These are phyloP conservation scores for Parietaria judaica DNA, from an alignment of 306 rosid genomes.

Conservation along the genomic window DNA sequence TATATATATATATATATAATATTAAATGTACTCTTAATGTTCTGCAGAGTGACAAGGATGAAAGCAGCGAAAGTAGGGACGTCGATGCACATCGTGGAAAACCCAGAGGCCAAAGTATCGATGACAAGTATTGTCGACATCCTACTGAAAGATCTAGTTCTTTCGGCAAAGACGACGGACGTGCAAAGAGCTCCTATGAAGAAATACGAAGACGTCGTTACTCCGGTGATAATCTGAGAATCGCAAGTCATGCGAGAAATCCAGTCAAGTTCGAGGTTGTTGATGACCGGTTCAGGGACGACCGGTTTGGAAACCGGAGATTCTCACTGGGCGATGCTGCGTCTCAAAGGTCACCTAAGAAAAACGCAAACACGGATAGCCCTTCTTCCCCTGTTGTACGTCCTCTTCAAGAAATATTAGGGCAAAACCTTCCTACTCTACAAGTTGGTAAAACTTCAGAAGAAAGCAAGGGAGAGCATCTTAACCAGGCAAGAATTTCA, in stretches of 20 bases:
- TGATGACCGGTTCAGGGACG: slow-evolving; percentile 68
- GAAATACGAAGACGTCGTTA: slow-evolving; percentile 67
- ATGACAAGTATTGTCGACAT: slow-evolving; percentile 14
- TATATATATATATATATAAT: no score
- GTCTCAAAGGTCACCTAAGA: slow-evolving; percentile 25
- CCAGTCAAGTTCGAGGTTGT: slow-evolving; percentile 64
- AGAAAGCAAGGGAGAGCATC: slow-evolving; percentile 17
- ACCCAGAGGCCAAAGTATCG: slow-evolving; percentile 22
- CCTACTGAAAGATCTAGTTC: slow-evolving; percentile 34
- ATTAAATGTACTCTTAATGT: neutral
- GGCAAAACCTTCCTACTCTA: slow-evolving; percentile 24
- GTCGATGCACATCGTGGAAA: slow-evolving; percentile 25
- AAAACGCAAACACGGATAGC: slow-evolving; percentile 22
- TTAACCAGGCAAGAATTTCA: slow-evolving; percentile 25
- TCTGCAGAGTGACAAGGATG: slow-evolving; percentile 47
- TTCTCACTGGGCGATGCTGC: slow-evolving; percentile 32
- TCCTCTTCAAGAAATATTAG: slow-evolving; percentile 15
- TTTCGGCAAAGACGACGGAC: slow-evolving; percentile 22
- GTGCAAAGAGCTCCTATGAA: slow-evolving; percentile 43
- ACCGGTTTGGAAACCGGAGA: slow-evolving; percentile 29
- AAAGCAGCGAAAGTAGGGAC: slow-evolving; percentile 31
- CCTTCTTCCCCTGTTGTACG: slow-evolving; percentile 18
- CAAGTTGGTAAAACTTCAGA: slow-evolving; percentile 28
- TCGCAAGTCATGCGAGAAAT: slow-evolving; percentile 32
- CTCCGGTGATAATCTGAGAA: slow-evolving; percentile 30